phyloP scores from a whole-genome alignment of 2,329 filamentous ascomycete species.

The Fusarium sp. region DNA sequence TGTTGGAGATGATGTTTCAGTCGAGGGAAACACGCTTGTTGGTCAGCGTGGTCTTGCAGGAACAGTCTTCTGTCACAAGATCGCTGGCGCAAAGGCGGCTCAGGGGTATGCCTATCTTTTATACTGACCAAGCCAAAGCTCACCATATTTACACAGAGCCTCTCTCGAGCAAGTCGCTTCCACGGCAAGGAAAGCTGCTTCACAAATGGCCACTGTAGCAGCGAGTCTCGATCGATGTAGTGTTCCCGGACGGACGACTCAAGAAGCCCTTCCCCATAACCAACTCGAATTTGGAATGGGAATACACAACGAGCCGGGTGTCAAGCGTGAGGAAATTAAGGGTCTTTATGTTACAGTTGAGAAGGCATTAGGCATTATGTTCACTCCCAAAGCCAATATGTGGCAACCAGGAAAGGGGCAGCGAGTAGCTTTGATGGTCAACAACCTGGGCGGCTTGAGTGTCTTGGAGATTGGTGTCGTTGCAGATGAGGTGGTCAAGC shows the following conservation, averaged over 20 bases:
- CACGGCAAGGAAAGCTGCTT: constrained; percentile 28
- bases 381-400: constrained; percentile 34
- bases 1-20: constrained; percentile 39
- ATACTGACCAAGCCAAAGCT: background rate
- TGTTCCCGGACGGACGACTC: constrained; percentile 33
- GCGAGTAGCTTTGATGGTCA: constrained; percentile 35
- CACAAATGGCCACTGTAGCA: constrained; percentile 40
- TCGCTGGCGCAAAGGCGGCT: constrained; percentile 38
- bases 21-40: constrained; percentile 36
- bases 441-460: constrained; percentile 39
- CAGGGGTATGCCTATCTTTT: constrained; percentile 17
- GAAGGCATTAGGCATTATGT: constrained; percentile 36
- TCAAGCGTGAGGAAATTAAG: constrained; percentile 30
- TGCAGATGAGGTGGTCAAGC: constrained; percentile 36
- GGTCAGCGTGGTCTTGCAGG: constrained; percentile 40
- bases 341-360: constrained; percentile 28
- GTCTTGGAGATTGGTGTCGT: constrained; percentile 39
- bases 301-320: constrained; percentile 42
- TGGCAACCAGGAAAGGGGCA: constrained; percentile 33
- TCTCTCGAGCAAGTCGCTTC: constrained; percentile 29
- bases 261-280: constrained; percentile 30
- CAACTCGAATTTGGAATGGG: constrained; percentile 42
- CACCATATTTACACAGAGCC: constrained; percentile 17
- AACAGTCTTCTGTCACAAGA: constrained; percentile 39
- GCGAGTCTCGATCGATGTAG: constrained; percentile 39